Evolutionary conservation across 257 asterid species (phyloP).

Genomic region (Pogostemon cablin): DNA sequence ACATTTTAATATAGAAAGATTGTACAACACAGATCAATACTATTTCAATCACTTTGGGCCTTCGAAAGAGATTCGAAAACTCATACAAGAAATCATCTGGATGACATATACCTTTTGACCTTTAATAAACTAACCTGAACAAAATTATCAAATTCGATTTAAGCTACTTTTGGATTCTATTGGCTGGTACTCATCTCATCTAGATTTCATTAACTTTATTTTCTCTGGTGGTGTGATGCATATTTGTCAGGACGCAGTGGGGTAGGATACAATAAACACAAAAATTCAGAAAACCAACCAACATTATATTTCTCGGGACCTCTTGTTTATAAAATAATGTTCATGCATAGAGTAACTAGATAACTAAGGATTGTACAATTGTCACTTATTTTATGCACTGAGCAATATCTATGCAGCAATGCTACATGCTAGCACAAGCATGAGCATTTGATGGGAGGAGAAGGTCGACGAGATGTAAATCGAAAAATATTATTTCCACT

Average conservation of each 20-base stretch:
- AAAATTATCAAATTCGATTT: neutral
- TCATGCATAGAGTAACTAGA: conserved; percentile 21
- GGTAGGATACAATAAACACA: neutral
- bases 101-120: neutral
- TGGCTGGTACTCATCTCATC: neutral
- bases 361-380: neutral
- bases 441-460: neutral
- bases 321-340: neutral
- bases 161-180: conserved; percentile 13
- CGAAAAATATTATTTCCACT: conserved; percentile 2
- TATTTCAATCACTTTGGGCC: conserved; percentile 10
- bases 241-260: neutral
- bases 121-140: neutral
- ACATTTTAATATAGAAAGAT: neutral
- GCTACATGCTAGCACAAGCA: neutral
- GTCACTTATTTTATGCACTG: neutral
- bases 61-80: neutral
- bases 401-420: conserved; percentile 2
- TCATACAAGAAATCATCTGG: conserved; percentile 7
- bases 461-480: neutral
- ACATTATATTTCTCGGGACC: neutral
- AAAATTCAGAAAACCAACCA: neutral
- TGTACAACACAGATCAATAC: conserved; percentile 2
- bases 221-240: neutral
- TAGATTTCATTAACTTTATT: neutral